Evolutionary conservation across 225 moss, liverwort and hornwort species (phyloP), one percentile per base, ranked within the genome.

Genomic region (Bryum argenteum): DNA sequence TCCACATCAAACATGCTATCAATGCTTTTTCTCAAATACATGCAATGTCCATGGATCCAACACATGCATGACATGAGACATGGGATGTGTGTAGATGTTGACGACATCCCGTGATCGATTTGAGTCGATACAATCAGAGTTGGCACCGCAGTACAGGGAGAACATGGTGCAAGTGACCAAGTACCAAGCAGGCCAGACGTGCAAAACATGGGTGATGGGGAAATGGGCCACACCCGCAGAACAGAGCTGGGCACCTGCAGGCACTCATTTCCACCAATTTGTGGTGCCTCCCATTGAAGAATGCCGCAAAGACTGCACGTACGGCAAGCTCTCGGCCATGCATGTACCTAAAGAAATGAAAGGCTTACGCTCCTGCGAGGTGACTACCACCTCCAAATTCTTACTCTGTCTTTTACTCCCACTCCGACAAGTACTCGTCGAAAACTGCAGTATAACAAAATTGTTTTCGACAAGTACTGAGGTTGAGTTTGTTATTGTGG

Each of bases 321-420:
- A 97, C 26, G 96, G 96, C 18, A 89, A 84, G 61, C 83, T 97
- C 42, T 87, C 93, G 18, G 91, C 89, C 37, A 91, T 97, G 96
- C 81, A 81, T n/a, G 77, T 93, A 61, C 96, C 96, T 0, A 81
- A 82, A 53, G 86, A 81, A 18, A 89, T 97, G 81, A 89, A 87
- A 58, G 96, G 96, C 69, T 39, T 93, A 19, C 91, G 96, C 66
- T 77, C 82, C 14, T 97, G 96, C 62, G 93, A 97, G 96, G 96
- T 91, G 33, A 60, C 51, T 0, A 48, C 5, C 74, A 13, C 40
- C 22, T 6, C 24, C 1, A 22, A 8, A 9, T 15, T 4, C 28
- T 5, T 43, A 11, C 22, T 11, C 12, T 18, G 1, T 33, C 33
- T 33, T 6, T 33, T 33, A 33, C 33, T 5, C 33, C 7, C n/a